These are phyloP conservation scores for Erysiphe neolycopersici DNA, from an alignment of 2,329 filamentous ascomycete genomes.

Conservation along the genomic window DNA sequence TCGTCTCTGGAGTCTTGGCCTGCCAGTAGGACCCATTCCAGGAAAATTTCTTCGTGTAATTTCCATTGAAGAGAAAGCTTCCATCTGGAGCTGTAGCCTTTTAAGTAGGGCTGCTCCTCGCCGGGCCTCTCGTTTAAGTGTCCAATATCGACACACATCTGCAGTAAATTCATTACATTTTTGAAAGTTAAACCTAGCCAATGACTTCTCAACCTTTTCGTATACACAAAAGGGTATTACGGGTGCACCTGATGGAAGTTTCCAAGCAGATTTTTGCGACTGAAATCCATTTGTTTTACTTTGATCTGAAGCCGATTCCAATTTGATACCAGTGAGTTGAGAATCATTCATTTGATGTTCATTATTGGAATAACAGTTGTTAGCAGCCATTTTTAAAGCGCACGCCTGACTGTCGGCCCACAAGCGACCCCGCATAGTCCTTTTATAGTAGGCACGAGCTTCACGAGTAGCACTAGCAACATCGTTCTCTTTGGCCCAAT, in stretches of 20 bases:
- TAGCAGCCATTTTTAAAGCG: conserved; percentile 54
- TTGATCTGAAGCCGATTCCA: conserved; percentile 46
- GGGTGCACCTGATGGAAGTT: conserved; percentile 76
- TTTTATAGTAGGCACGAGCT: conserved; percentile 71
- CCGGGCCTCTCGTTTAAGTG: conserved; percentile 76
- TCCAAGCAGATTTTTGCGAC: conserved; percentile 50
- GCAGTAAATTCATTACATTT: conserved; percentile 82
- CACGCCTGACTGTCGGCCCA: conserved; percentile 82
- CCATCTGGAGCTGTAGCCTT: conserved; percentile 77
- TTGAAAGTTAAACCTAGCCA: conserved; percentile 57
- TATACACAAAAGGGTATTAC: conserved; percentile 79
- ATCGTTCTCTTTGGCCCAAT: conserved; percentile 68
- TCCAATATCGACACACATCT: conserved; percentile 94
- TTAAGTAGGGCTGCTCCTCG: conserved; percentile 80
- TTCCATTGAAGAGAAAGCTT: conserved; percentile 93
- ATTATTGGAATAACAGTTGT: conserved; percentile 33
- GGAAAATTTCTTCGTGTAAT: conserved; percentile 84
- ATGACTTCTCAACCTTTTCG: conserved; percentile 57
- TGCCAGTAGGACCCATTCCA: conserved; percentile 72
- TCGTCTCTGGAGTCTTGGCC: conserved; percentile 47
- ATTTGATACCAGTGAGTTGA: conserved; percentile 59
- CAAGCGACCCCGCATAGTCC: conserved; percentile 62
- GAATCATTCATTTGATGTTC: conserved; percentile 55
- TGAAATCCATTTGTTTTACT: conserved; percentile 48
- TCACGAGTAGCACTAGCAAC: conserved; percentile 57